These are phyloP conservation scores for Plantago coronopus DNA, from an alignment of 305 asterid species.

Conservation along the genomic window DNA sequence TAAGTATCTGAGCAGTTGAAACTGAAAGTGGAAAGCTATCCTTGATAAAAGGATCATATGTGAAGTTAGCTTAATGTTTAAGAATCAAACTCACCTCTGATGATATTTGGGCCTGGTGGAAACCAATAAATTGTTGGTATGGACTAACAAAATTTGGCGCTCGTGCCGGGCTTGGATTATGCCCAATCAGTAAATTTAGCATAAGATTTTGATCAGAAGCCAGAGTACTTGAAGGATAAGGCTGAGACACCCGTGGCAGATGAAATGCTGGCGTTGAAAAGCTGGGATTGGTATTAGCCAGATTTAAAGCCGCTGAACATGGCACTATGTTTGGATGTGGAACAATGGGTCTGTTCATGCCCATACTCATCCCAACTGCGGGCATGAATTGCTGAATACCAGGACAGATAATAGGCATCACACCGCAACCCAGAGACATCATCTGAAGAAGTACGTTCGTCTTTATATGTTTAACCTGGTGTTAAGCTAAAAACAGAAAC, in stretches of 20 bases:
- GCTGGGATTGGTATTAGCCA: conserved; percentile 39
- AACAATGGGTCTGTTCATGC: conserved; percentile 48
- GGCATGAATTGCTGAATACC: conserved; percentile 58
- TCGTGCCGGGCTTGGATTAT: conserved; percentile 34
- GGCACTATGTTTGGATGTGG: conserved; percentile 43
- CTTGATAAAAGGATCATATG: no score
- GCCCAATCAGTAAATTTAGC: conserved; percentile 24
- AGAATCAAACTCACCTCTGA: conserved; percentile 27
- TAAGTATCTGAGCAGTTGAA: no score
- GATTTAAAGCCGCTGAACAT: conserved; percentile 35
- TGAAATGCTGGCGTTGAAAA: conserved; percentile 44
- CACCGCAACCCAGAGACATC: conserved; percentile 62
- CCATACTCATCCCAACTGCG: conserved; percentile 49
- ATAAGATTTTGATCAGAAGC: conserved; percentile 31
- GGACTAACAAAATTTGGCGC: conserved; percentile 33
- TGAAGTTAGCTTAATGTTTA: no score
- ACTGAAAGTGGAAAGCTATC: no score
- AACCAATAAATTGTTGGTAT: conserved; percentile 43
- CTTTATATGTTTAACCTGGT: not conserved
- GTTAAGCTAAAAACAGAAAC: not conserved
- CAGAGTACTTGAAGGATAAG: conserved; percentile 39
- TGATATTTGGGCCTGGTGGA: conserved; percentile 36
- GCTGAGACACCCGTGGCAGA: conserved; percentile 34
- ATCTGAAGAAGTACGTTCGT: conserved; percentile 31
- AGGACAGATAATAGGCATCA: conserved; percentile 60